These are phyloP conservation scores for Microsporum ferrugineum DNA, from an alignment of 2,329 filamentous ascomycete species.

Conservation along the genomic window DNA sequence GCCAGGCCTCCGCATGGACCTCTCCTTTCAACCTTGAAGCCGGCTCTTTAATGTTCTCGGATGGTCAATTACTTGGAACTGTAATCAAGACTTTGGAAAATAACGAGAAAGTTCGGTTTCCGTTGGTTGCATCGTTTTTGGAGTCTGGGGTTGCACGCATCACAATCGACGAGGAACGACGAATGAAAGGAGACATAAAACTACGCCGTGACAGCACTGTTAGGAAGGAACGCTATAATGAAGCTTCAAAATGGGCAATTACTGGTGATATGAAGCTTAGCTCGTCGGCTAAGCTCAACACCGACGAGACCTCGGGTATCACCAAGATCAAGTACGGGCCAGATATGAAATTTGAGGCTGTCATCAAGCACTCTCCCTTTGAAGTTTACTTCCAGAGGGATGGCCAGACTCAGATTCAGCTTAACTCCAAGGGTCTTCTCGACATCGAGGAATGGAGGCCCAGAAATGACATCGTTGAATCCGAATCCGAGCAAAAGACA, in stretches of 20 bases:
- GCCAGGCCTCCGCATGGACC: constrained; percentile 56
- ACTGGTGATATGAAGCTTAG: constrained; percentile 69
- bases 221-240: constrained; percentile 89
- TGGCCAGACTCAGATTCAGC: constrained; percentile 66
- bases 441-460: constrained; percentile 94
- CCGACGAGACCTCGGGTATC: constrained; percentile 54
- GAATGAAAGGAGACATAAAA: constrained; percentile 78
- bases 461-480: constrained; percentile 55
- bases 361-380: constrained; percentile 75
- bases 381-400: constrained; percentile 76
- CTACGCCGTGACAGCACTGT: constrained; percentile 72
- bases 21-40: constrained; percentile 70
- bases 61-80: constrained; percentile 66
- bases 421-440: constrained; percentile 81
- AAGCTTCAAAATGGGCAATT: constrained; percentile 73
- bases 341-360: constrained; percentile 61
- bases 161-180: constrained; percentile 80
- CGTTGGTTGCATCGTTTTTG: constrained; percentile 76
- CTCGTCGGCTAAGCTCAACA: constrained; percentile 55
- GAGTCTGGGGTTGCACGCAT: constrained; percentile 81
- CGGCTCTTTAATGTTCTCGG: constrained; percentile 60
- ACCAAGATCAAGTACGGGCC: constrained; percentile 70
- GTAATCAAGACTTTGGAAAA: constrained; percentile 68
- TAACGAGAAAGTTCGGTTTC: constrained; percentile 60
- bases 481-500: constrained; percentile 25